A percentile compares a stretch with the other conserved stretches of the same genome.
phyloP scores from a whole-genome alignment of 768 basidiomycete species.

The Hydnum rufescens region DNA sequence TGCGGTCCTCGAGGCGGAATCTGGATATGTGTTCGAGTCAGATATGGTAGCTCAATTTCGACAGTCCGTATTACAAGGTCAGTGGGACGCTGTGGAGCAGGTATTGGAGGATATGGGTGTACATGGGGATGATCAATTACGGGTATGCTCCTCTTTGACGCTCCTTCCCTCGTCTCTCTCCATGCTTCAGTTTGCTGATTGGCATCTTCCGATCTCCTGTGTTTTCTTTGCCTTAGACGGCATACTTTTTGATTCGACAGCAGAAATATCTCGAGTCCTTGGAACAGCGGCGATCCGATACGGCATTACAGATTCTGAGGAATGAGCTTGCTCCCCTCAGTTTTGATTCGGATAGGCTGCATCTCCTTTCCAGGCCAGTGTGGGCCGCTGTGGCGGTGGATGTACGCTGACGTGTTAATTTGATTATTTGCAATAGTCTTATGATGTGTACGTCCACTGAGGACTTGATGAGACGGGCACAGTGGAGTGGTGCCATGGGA shows the following conservation, averaged over 20 bases:
- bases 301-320: slow-evolving; percentile 69
- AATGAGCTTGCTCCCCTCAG: slow-evolving; percentile 74
- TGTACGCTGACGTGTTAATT: slow-evolving; percentile 7
- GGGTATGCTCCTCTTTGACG: slow-evolving; percentile 28
- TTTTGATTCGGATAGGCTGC: slow-evolving; percentile 61
- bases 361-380: slow-evolving; percentile 71
- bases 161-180: slow-evolving; percentile 1
- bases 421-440: too few species aligned
- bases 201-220: neutral
- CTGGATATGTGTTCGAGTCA: slow-evolving; percentile 72
- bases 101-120: slow-evolving; percentile 51
- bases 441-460: slow-evolving; percentile 83
- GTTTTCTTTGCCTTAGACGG: neutral
- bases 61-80: slow-evolving; percentile 54
- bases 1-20: slow-evolving; percentile 75
- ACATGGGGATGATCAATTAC: slow-evolving; percentile 41
- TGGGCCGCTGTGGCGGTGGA: too few species aligned
- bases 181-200: too few species aligned
- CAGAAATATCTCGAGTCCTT: slow-evolving; percentile 94
- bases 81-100: slow-evolving; percentile 62
- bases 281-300: slow-evolving; percentile 58
- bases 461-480: slow-evolving; percentile 60
- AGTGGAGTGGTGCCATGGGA: slow-evolving; percentile 80
- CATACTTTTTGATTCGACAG: slow-evolving; percentile 72
- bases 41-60: slow-evolving; percentile 62